Percentiles rank a stretch among this genome's conserved stretches.
These are phyloP conservation scores for Nigrospora sphaerica DNA, from an alignment of 2,329 filamentous ascomycete species.

Conservation along the genomic window DNA sequence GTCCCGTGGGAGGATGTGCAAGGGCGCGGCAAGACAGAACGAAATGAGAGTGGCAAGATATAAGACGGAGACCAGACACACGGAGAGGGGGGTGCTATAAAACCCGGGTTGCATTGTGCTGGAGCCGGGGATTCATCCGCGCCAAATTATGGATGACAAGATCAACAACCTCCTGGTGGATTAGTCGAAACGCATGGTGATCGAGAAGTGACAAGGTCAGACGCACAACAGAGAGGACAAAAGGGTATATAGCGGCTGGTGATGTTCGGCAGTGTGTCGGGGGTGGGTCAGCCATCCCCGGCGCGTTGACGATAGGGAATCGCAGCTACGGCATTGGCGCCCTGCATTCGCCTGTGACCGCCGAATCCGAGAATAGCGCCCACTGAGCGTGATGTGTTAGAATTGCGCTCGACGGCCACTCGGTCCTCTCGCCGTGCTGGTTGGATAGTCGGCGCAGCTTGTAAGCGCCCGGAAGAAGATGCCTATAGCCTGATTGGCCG, in stretches of 20 bases:
- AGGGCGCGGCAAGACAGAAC: conserved; percentile 11
- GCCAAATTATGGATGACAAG: conserved; percentile 10
- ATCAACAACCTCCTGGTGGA: conserved; percentile 32
- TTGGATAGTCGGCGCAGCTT: conserved; percentile 17
- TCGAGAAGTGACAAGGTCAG: conserved; percentile 37
- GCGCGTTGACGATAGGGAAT: too few species aligned
- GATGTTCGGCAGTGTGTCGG: conserved; percentile 37
- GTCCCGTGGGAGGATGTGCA: too few species aligned
- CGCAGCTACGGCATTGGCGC: conserved; percentile 26
- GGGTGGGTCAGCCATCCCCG: conserved; percentile 14
- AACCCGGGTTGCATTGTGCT: conserved; percentile 22
- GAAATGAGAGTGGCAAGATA: conserved; percentile 16
- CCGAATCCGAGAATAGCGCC: conserved; percentile 28
- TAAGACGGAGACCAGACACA: conserved; percentile 15
- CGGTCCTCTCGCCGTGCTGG: conserved; percentile 15
- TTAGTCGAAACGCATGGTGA: conserved; percentile 44
- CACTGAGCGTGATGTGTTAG: conserved; percentile 20
- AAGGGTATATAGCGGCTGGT: conserved; percentile 52
- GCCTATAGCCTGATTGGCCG: conserved; percentile 4
- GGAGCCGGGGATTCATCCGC: conserved; percentile 14
- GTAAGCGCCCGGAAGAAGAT: conserved; percentile 6
- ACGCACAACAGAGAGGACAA: conserved; percentile 34
- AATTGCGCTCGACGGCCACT: conserved; percentile 15
- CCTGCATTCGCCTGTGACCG: conserved; percentile 29
- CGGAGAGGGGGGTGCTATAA: conserved; percentile 23